Conservation (phyloP, 1,139 yeast species). For the Blastobotrys proliferans region DNA sequence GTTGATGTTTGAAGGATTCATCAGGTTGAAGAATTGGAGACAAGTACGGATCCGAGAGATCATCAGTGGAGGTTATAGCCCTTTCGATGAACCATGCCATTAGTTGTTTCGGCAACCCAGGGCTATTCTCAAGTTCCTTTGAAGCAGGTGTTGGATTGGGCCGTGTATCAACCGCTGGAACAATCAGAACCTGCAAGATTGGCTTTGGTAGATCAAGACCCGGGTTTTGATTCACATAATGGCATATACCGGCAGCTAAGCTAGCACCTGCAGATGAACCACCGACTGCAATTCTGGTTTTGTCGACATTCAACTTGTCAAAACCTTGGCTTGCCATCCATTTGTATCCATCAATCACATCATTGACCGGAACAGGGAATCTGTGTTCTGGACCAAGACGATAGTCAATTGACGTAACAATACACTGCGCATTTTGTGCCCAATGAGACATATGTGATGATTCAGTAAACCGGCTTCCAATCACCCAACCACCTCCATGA, state of each 20-base stretch:
- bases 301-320: conserved; percentile 32
- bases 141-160: background rate
- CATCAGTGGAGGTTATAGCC: too few species aligned
- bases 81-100: conserved; percentile 15
- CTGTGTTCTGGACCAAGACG: conserved; percentile 48
- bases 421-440: conserved; percentile 12
- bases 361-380: conserved; percentile 48
- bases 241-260: conserved; percentile 35
- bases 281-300: conserved; percentile 40
- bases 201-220: conserved; percentile 28
- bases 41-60: conserved; percentile 44
- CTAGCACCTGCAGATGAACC: conserved; percentile 45
- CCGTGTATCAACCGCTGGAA: conserved; percentile 31
- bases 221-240: conserved; percentile 1
- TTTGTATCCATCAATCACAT: conserved; percentile 39
- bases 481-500: conserved; percentile 16
- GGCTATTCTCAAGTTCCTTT: background rate
- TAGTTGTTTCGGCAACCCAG: background rate
- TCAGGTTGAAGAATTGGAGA: conserved; percentile 45
- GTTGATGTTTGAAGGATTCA: conserved; percentile 39
- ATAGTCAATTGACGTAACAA: conserved; percentile 35
- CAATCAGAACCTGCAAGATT: conserved; percentile 41
- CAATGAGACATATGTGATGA: conserved; percentile 8
- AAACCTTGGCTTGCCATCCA: conserved; percentile 19
- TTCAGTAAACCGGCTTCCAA: conserved; percentile 12